Evolutionary conservation across 2,329 filamentous ascomycete genomes (phyloP), one percentile per base, ranked within the genome.

Genomic region (Pyrenochaeta sp.): DNA sequence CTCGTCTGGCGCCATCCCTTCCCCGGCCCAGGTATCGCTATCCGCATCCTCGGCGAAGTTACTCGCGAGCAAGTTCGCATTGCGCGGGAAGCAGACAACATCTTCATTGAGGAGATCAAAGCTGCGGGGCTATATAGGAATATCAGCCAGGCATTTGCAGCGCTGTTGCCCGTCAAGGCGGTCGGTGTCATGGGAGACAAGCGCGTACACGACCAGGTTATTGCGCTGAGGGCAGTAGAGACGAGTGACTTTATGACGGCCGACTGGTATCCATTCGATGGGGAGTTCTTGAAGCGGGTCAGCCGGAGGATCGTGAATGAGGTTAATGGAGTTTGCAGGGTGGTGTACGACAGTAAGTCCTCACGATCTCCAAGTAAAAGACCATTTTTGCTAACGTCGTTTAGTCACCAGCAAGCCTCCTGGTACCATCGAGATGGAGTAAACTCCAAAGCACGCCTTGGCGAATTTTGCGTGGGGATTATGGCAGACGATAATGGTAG

Each of bases 21-120:
- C 83, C 90, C 90, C 0, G 90, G 90, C 40, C 90, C 89, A 12
- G 88, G 89, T 50, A 87, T 96, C 59, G 92, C 86, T 13, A 91
- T 95, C 66, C 85, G 91, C 52, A 90, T 97, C 59, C 82, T 97
- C 0, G 93, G 93, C 36, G 93, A 96, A 67, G 89, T 97, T 13
- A 96, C 91, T 1, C 84, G 83, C 2, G 90, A 93, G 73, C 86
- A 90, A 42, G 90, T 97, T 15, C 86, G 87, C 54, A 95, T 96
- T 62, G 91, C 88, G 2, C 82, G 91, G n/a, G 82, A 90, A 73
- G 91, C 91, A 1, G 91, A 93, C 70, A 73, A 87, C 71, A 93
- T 94, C 72, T 93, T 91, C 79, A 92, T 93, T 66, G 83, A 84
- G 61, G 88, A 89, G 84, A 93, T 94, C 79, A 83, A 82, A 69